Percentiles rank a stretch among this genome's conserved stretches.
These are phyloP conservation scores for Tolypocladium sp. DNA, from an alignment of 2,329 filamentous ascomycete species.

Conservation along the genomic window DNA sequence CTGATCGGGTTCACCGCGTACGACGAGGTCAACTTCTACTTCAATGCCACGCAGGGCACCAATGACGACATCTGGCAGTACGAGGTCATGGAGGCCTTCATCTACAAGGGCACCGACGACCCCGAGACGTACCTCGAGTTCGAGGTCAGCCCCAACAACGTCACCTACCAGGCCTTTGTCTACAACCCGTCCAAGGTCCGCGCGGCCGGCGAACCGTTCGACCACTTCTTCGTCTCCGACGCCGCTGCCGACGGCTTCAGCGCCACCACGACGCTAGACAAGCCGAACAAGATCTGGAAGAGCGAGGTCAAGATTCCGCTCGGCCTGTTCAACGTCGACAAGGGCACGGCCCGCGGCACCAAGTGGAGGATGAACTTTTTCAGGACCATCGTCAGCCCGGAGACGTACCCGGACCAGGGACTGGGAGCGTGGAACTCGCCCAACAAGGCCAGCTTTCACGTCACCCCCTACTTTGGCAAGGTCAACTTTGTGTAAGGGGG, in stretches of 20 bases:
- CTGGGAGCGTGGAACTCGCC: constrained; percentile 38
- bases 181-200: constrained; percentile 40
- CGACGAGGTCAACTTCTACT: constrained; percentile 38
- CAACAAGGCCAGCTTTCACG: constrained; percentile 37
- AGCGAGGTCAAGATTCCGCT: constrained; percentile 33
- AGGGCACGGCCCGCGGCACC: constrained; percentile 30
- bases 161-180: constrained; percentile 41
- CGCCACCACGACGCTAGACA: constrained; percentile 29
- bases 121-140: constrained; percentile 41
- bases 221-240: constrained; percentile 30
- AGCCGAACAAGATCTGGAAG: constrained; percentile 24
- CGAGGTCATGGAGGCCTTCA: constrained; percentile 42
- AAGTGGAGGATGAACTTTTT: constrained; percentile 45
- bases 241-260: constrained; percentile 31
- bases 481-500: constrained; percentile 23
- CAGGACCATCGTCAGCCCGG: constrained; percentile 32
- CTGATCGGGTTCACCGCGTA: constrained; percentile 33
- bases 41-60: constrained; percentile 28
- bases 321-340: constrained; percentile 39
- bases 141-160: constrained; percentile 41
- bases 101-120: constrained; percentile 33
- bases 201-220: constrained; percentile 29
- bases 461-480: constrained; percentile 35
- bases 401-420: constrained; percentile 32
- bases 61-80: constrained; percentile 40